Base-by-base conservation (phyloP, 306 rosid species). In the Purshia tridentata region DNA sequence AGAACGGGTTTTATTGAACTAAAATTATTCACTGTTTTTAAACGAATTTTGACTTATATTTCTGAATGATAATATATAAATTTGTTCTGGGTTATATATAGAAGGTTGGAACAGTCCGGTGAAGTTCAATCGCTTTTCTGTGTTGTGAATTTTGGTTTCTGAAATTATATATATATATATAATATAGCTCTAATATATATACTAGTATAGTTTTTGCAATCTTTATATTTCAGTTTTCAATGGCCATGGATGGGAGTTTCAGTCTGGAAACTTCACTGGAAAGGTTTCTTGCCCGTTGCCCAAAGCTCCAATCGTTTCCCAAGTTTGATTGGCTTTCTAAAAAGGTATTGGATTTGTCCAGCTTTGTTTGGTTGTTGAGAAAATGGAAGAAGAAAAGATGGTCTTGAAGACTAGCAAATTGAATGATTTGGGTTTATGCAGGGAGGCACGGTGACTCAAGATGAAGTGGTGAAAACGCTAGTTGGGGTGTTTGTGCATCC, bases 191-290 rank as follows among this genome's bases (percentile, higher is more conserved):
- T 20, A 19, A 52, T 14, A 14, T 40, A 13, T 14, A 50, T 41
- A 14, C 9, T 14, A 37, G 55, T 77, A 20, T 16, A 51, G 45
- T 54, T 42, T 11, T 52, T 23, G 2, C 6, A 6, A 65, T 9
- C 13, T 16, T 62, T 29, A 12, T 18, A 47, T 69, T 77, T 52
- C 63, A 69, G 75, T 69, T 35, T 78, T 29, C 69, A 72, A 70
- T 89, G 91, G 87, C 91, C 16, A 84, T 87, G 56, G 96, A 90
- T 52, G 93, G 93, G 14, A 91, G 93, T 75, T 93, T 93, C 72
- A 77, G 76, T 15, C 37, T 86, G 56, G 69, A 82, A 22, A 82
- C 83, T 39, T 75, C 97, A 13, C 83, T 93, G 52, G 84, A 79
- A 78, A 82, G 89, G 60, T 86, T 93, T 61, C 85, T 91, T 65